Evolutionary conservation across 192 early-diverging fungal species (phyloP), one percentile per base, ranked within the genome.

Genomic region (Funneliformis mosseae): DNA sequence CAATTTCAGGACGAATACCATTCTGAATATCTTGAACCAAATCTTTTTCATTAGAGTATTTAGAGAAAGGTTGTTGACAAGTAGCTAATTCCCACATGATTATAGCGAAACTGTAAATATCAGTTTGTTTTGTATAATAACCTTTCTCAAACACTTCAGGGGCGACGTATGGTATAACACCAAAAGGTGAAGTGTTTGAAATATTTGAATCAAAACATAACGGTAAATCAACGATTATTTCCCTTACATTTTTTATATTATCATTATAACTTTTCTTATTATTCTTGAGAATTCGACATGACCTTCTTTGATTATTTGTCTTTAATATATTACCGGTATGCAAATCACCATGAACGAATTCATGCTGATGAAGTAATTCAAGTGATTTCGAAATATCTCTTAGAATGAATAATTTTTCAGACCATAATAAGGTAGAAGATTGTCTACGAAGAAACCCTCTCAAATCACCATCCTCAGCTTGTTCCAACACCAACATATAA

Each of bases 291-390:
- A 70, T 41, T 38, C 28, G 68, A 25, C 21, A 41, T 43, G 7
- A n/a, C n/a, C 16, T 8, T 8, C 38, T 7, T 9, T 33, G 10
- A 41, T 69, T 5, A 8, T 69, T 39, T 16, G 2, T 70, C 12
- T 70, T 70, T 73, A 73, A 73, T 21, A 73, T 9, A 28, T 73
- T 73, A 6, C 71, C 71, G 4, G 71, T 45, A 73, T 73, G 71
- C 48, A 73, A 73, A 48, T 73, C 71, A 28, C 71, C 45, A 73
- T 73, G 71, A 16, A 73, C 27, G 27, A 48, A 73, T 16, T 73
- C 71, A 48, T 21, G 42, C 6, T 7, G 8, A 6, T 73, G 71
- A 45, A 73, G 45, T 6, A 73, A 45, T n/a, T 48, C 23, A n/a
- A 73, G 23, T 27, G 71, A n/a, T 73, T 46, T 73, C 9, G 71